Base-by-base conservation (phyloP, 179 eudicot genomes). In the Corrigiola litoralis region DNA sequence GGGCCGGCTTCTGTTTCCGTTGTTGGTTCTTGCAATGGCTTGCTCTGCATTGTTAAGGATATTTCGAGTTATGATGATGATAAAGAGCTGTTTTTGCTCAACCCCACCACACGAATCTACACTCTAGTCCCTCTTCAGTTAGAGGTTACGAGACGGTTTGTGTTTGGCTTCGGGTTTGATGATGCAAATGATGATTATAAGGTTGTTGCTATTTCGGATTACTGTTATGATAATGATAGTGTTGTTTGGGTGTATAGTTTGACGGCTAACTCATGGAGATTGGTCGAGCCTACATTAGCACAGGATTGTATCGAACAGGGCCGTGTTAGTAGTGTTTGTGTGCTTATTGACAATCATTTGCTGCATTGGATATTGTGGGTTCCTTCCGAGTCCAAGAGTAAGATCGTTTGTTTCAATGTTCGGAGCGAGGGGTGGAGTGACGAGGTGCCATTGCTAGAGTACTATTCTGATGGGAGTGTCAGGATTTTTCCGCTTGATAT, bases 391-490 rank as follows among this genome's bases (percentile, higher is more conserved):
- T 4, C 8, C 14, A n/a, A 60, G 27, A 20, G 6, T 23, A 49
- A 21, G 38, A 63, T 63, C 5, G 33, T 41, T 49, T 63, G 67
- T 20, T 63, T 48, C 6, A 27, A 63, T n/a, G 10, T 63, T 8
- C 33, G 67, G 16, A 33, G 4, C 12, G 12, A n/a, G 20, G 34
- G 16, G 0, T 63, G 67, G 67, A 20, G 5, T 0, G 8, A 49
- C 4, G 34, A 63, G 6, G 45, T 63, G 45, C n/a, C 21, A 23
- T 16, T 63, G 11, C 67, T 57, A 1, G 4, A 4, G 5, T 47
- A 13, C 8, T 63, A 63, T 25, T 14, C 48, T 28, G 33, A 49
- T 24, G n/a, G 28, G 8, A 5, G 14, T 34, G 41, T 42, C 6
- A 38, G 27, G 37, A 14, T 1, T 16, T 51, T 13, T 34, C 32